Evolutionary conservation across 2,329 filamentous ascomycete genomes (phyloP), one percentile per base, ranked within the genome.

Genomic region (Trichoderma arundinaceum): DNA sequence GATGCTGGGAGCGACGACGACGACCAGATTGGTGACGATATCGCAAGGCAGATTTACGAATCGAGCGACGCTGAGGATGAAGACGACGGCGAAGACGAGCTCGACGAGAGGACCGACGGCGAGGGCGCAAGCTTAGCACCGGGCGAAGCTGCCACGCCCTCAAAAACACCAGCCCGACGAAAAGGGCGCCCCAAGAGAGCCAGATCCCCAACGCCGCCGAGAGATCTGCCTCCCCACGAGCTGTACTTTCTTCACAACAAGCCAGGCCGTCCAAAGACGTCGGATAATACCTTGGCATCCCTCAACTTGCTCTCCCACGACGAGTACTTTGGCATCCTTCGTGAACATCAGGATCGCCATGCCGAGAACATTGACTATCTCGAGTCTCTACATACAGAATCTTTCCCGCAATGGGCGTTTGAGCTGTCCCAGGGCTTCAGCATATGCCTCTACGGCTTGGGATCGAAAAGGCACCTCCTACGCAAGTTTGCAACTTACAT

Each of bases 201-300:
- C 28, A 87, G 86, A 65, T 92, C 91, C 7, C 91, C 91, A 1
- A 93, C 91, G 5, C 92, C 92, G 3, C 92, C 94, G 17, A 85
- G 88, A 60, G 87, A 97, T 72, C 84, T 98, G 2, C 91, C 94
- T 5, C 84, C 94, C 0, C 92, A 97, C 74, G 95, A 98, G 76
- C 86, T 91, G 70, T 99, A 96, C 80, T 98, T 99, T 77, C 92
- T 90, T 74, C 92, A 98, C 74, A 97, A 96, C 75, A 89, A 92
- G 54, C 88, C 92, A 0, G 93, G 92, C 2, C 85, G 88, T 4
- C 83, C 87, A 51, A 94, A 94, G 77, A 97, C 94, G 0, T 97
- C 94, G 1, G 90, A 92, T 74, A 95, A 95, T 70, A 96, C 88
- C 0, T 82, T 98, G 5, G 84, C 90, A 0, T 88, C 90, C 4